These are phyloP conservation scores for Helianthus tuberosus DNA, from an alignment of 129 eudicot species.

Conservation along the genomic window DNA sequence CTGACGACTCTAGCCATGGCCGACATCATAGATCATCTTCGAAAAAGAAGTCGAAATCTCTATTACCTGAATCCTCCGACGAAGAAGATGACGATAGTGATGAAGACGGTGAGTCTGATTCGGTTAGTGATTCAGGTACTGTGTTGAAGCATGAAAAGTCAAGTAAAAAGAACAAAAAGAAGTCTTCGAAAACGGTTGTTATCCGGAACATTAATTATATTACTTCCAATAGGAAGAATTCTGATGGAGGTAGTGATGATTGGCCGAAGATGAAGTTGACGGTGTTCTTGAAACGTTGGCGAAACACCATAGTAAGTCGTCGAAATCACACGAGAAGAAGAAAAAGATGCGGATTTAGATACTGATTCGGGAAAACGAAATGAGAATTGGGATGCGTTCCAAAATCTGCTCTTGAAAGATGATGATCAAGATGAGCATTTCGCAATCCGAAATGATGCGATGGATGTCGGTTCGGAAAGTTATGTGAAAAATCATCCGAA, in stretches of 20 bases:
- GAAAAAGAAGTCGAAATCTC: conserved; percentile 63
- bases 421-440: conserved; percentile 47
- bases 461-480: conserved; percentile 56
- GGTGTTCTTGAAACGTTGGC: conserved; percentile 69
- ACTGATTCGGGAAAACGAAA: conserved; percentile 36
- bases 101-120: conserved; percentile 50
- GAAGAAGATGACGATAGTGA: conserved; percentile 55
- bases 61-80: conserved; percentile 37
- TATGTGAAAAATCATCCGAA: conserved; percentile 30
- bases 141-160: conserved; percentile 52
- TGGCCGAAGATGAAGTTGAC: conserved; percentile 54
- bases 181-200: conserved; percentile 85
- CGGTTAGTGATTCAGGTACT: conserved; percentile 54
- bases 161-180: conserved; percentile 61
- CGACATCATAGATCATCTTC: conserved; percentile 59
- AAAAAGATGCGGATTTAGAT: conserved; percentile 38
- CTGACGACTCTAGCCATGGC: conserved; percentile 50
- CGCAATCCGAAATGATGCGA: conserved; percentile 24
- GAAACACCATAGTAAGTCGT: conserved; percentile 55
- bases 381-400: conserved; percentile 79
- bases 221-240: conserved; percentile 70
- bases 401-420: conserved; percentile 72
- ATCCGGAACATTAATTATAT: conserved; percentile 94
- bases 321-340: conserved; percentile 55
- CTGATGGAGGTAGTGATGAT: conserved; percentile 58